Evolutionary conservation across 2,329 filamentous ascomycete genomes (phyloP), one percentile per base, ranked within the genome.

Genomic region (Cladosporium sp.): DNA sequence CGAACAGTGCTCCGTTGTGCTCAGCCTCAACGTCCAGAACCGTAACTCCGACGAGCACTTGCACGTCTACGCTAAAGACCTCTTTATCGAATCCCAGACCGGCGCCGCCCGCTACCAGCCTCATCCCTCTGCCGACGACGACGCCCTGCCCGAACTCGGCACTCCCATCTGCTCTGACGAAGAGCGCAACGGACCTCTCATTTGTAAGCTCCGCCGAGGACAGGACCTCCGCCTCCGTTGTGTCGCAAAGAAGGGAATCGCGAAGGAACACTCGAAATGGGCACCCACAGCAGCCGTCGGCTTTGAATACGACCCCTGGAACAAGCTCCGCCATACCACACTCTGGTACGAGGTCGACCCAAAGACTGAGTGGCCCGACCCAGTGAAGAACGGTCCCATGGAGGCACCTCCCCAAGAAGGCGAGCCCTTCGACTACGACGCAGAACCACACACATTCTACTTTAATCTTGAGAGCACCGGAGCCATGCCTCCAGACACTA

Each of bases 211-310:
- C 75, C 86, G 94, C 66, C 90, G 89, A 75, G 92, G 91, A 2
- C 95, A 99, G 80, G 93, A 97, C 79, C 82, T 99, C 67, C 90
- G 92, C 77, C 87, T 99, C 75, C 91, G 87, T 67, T 98, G 94
- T 76, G 91, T 97, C 70, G 95, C 94, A 59, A 97, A 97, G 84
- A 98, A 98, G 84, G 95, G 95, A 1, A 98, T 98, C 70, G 93
- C 94, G 43, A 99, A 99, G 83, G 95, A 99, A 78, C 95, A 99
- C 79, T 92, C 95, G 11, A 99, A 99, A 79, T 99, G 95, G 95
- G 91, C 92, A 74, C 93, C 95, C 1, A 94, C 91, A 39, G 86
- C 93, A 48, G 95, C 95, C 3, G 89, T 99, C 48, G 93, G 92
- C 26, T 99, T 99, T 76, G 95, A 99, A 79, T 99, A 99, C 79